A percentile compares a stretch with the other conserved stretches of the same genome.
Conservation (phyloP, 2,329 filamentous ascomycete species). For the Fusarium secorum region DNA sequence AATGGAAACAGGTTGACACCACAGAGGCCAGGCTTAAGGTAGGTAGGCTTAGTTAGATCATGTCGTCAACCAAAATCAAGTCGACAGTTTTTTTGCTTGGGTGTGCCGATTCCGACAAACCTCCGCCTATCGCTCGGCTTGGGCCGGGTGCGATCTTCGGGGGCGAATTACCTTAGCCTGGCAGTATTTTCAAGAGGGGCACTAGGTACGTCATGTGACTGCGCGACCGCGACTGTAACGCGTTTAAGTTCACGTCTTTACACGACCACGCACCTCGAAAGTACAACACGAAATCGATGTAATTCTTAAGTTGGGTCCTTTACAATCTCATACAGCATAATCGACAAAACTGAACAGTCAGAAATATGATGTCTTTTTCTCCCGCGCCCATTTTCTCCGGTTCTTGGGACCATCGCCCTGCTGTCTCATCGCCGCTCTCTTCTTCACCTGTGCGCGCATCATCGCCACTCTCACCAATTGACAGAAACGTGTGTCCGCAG, state of each 20-base stretch:
- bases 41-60: slow-evolving; percentile 31
- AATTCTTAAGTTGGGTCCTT: neutral
- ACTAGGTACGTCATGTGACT: slow-evolving; percentile 43
- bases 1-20: slow-evolving; percentile 2
- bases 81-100: slow-evolving; percentile 39
- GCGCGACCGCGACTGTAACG: slow-evolving; percentile 41
- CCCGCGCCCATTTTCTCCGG: slow-evolving; percentile 54
- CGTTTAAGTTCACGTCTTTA: slow-evolving; percentile 35
- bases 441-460: slow-evolving; percentile 66
- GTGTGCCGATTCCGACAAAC: slow-evolving; percentile 40
- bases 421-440: slow-evolving; percentile 56
- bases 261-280: slow-evolving; percentile 22
- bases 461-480: slow-evolving; percentile 55
- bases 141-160: slow-evolving; percentile 36
- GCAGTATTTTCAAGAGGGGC: neutral
- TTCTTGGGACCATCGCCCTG: slow-evolving; percentile 56
- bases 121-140: slow-evolving; percentile 40
- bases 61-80: slow-evolving; percentile 36
- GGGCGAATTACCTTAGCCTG: slow-evolving; percentile 7
- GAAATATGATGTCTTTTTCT: slow-evolving; percentile 54
- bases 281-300: neutral
- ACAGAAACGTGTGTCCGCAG: slow-evolving; percentile 52
- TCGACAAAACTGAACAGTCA: slow-evolving; percentile 40
- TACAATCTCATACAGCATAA: slow-evolving; percentile 45
- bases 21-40: neutral